These are phyloP conservation scores for Mortierella sp. DNA, from an alignment of 371 early-diverging fungal species.

Conservation along the genomic window DNA sequence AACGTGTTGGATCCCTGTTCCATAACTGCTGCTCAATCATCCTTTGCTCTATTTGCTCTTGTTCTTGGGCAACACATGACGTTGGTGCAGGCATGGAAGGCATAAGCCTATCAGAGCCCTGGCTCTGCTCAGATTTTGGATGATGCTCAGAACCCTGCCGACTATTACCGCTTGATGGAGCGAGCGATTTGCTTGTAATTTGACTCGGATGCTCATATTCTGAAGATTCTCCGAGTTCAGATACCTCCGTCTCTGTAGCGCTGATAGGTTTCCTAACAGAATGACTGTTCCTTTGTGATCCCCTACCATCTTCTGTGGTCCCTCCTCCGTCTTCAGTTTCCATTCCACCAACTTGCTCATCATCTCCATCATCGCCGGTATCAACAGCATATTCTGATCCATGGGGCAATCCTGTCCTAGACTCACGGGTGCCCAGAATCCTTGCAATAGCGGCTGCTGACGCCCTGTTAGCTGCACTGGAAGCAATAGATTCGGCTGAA, in stretches of 20 bases:
- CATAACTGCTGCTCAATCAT: too few relatives aligned
- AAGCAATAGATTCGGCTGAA: too few relatives aligned
- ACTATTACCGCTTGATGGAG: background rate
- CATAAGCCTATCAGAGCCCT: background rate
- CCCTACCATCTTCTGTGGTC: constrained; percentile 22
- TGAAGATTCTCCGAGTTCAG: constrained; percentile 28
- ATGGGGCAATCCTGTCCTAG: too few relatives aligned
- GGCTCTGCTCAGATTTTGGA: background rate
- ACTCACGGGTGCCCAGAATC: too few relatives aligned
- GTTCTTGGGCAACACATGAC: background rate
- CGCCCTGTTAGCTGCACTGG: too few relatives aligned
- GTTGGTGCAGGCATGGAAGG: too few relatives aligned
- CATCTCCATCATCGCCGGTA: constrained; percentile 41
- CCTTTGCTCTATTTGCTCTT: background rate
- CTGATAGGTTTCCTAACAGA: background rate
- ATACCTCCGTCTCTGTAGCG: background rate
- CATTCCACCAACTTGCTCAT: constrained; percentile 17
- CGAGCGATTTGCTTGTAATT: too few relatives aligned
- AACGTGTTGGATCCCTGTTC: too few relatives aligned
- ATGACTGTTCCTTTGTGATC: too few relatives aligned
- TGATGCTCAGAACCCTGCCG: background rate
- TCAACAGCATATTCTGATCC: constrained; percentile 12
- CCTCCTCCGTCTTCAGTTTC: constrained; percentile 39
- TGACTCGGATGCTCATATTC: constrained; percentile 20
- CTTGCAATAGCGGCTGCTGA: too few relatives aligned